Conservation (phyloP, 139 green algal species). For the Chlorella sorokiniana region DNA sequence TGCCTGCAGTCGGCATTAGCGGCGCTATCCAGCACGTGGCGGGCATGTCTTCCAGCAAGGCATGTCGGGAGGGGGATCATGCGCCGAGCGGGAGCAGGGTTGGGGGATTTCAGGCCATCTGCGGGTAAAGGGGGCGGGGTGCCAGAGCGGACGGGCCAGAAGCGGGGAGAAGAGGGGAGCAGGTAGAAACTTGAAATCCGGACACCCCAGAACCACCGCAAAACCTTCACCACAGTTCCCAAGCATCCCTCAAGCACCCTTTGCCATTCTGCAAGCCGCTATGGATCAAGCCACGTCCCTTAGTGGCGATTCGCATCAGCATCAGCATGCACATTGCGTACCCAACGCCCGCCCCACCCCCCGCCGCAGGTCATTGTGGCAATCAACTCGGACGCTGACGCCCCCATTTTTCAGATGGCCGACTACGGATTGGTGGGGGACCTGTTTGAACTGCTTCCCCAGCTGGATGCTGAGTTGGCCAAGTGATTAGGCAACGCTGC, state of each 20-base stretch:
- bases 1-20: slow-evolving; percentile 80
- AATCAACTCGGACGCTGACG: slow-evolving; percentile 90
- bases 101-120: background rate
- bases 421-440: slow-evolving; percentile 91
- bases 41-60: slow-evolving; percentile 88
- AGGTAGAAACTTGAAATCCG: too few species aligned
- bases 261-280: too few species aligned
- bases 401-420: slow-evolving; percentile 83
- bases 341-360: background rate
- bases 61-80: background rate
- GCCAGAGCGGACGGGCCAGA: too few species aligned
- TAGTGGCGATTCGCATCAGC: too few species aligned
- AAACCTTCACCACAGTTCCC: too few species aligned
- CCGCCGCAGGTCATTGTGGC: slow-evolving; percentile 80
- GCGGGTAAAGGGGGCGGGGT: too few species aligned
- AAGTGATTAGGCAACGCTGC: too few species aligned
- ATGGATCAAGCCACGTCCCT: too few species aligned
- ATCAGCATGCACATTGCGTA: background rate
- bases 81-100: background rate
- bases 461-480: slow-evolving; percentile 69
- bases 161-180: too few species aligned
- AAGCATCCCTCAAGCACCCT: too few species aligned
- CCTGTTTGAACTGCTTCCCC: slow-evolving; percentile 81
- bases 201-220: too few species aligned
- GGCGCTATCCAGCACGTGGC: slow-evolving; percentile 96